Conservation (phyloP, 768 basidiomycete species). For the Pleurotus djamor region DNA sequence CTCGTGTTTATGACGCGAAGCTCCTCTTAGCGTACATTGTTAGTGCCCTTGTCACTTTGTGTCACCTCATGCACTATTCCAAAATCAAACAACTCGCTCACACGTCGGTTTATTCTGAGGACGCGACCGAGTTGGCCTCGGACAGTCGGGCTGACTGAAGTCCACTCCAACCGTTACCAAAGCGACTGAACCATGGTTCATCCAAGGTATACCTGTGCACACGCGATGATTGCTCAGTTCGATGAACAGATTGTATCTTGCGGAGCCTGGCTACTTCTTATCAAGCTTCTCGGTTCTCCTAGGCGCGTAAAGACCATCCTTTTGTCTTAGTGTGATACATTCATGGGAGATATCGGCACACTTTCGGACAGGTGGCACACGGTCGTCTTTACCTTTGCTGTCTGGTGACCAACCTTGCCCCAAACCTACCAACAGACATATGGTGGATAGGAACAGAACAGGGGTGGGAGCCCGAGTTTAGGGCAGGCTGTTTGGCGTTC, state of each 20-base stretch:
- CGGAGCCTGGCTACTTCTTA: background rate
- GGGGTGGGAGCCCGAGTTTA: background rate
- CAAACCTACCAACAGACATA: too few relatives aligned
- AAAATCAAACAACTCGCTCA: background rate
- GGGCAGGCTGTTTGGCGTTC: conserved; percentile 12
- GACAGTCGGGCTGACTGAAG: background rate
- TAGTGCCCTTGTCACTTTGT: background rate
- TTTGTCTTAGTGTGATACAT: background rate
- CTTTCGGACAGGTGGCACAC: too few relatives aligned
- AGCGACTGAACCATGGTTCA: too few relatives aligned
- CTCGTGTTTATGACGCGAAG: conserved; percentile 3
- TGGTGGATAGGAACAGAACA: background rate
- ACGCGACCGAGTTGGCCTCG: background rate
- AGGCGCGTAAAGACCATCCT: background rate
- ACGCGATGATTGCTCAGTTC: background rate
- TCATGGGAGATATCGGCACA: too few relatives aligned
- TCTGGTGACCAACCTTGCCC: too few relatives aligned
- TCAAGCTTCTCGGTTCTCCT: background rate
- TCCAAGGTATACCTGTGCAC: too few relatives aligned
- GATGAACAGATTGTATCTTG: background rate
- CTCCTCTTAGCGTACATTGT: background rate
- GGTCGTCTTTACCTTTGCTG: too few relatives aligned
- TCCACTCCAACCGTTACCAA: too few relatives aligned
- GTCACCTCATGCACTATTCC: background rate
- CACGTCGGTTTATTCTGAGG: background rate